phyloP scores from a whole-genome alignment of 176 grass and related monocot species.

The Lolium perenne region DNA sequence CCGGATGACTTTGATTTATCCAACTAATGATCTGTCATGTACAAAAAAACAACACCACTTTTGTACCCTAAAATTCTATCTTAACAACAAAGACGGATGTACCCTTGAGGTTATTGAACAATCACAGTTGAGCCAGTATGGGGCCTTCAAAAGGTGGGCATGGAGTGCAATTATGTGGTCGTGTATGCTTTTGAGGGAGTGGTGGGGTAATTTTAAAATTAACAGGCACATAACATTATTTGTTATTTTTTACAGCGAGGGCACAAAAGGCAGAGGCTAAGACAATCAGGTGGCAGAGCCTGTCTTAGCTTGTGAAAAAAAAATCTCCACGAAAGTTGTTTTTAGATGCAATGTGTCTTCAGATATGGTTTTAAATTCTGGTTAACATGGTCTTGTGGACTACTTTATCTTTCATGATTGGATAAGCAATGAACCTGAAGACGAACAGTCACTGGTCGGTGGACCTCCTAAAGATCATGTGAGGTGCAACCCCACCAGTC shows the following conservation, averaged over 20 bases:
- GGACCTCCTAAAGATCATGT: not conserved
- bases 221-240: not conserved
- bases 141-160: slow-evolving; percentile 54
- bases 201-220: slow-evolving; percentile 58
- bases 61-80: not conserved
- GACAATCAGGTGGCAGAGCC: slow-evolving; percentile 54
- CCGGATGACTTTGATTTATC: slow-evolving; percentile 43
- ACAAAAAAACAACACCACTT: not conserved
- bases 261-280: slow-evolving; percentile 40
- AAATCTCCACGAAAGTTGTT: slow-evolving; percentile 20
- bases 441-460: slow-evolving; percentile 5
- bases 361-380: slow-evolving; percentile 9
- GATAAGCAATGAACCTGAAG: not conserved
- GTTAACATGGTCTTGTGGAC: not conserved
- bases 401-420: slow-evolving; percentile 33
- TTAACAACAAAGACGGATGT: not conserved
- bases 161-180: slow-evolving; percentile 59
- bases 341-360: slow-evolving; percentile 37
- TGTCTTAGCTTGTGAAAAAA: slow-evolving; percentile 39
- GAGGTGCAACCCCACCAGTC: not conserved
- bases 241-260: slow-evolving; percentile 14
- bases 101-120: not conserved
- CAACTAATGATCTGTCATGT: slow-evolving; percentile 40
- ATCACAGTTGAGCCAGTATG: slow-evolving; percentile 44
- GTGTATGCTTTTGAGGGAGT: slow-evolving; percentile 77